phyloP scores from a whole-genome alignment of 208 protist species.

The Wallacemonas sp. region DNA sequence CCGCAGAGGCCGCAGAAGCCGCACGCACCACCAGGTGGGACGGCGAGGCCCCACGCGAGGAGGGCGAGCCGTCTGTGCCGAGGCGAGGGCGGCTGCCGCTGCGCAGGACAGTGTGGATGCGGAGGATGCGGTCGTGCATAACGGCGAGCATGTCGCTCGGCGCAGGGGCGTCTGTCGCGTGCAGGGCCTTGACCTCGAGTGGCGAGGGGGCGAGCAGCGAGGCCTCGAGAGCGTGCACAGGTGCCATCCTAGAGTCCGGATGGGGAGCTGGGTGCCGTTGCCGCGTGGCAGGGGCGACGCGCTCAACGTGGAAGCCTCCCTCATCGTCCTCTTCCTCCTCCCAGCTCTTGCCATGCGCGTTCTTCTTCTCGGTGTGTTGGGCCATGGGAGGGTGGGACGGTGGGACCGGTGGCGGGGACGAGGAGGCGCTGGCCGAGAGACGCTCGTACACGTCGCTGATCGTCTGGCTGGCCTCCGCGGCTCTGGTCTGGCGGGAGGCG shows the following conservation, averaged over 20 bases:
- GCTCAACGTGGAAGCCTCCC: neutral
- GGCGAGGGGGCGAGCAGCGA: no score
- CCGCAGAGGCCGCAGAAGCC: no score
- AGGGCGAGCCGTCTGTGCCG: no score
- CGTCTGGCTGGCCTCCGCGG: neutral
- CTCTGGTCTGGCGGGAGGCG: no score
- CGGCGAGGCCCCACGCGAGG: no score
- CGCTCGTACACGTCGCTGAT: neutral
- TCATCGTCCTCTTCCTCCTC: neutral
- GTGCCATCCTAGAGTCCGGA: no score
- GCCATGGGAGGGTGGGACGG: neutral
- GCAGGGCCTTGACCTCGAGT: neutral
- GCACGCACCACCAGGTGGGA: no score
- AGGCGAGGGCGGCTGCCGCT: no score
- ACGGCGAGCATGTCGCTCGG: slow-evolving; percentile 25
- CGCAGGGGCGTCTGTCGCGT: neutral
- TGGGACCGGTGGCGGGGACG: neutral
- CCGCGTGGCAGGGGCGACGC: neutral
- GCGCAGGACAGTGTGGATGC: slow-evolving; percentile 46
- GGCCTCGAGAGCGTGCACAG: no score
- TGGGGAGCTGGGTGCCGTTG: no score
- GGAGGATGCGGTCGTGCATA: slow-evolving; percentile 58
- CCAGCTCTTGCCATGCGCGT: neutral
- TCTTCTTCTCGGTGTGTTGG: neutral
- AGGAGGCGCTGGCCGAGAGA: neutral